These are phyloP conservation scores for Flaveria trinervia DNA, from an alignment of 129 eudicot species.

Conservation along the genomic window DNA sequence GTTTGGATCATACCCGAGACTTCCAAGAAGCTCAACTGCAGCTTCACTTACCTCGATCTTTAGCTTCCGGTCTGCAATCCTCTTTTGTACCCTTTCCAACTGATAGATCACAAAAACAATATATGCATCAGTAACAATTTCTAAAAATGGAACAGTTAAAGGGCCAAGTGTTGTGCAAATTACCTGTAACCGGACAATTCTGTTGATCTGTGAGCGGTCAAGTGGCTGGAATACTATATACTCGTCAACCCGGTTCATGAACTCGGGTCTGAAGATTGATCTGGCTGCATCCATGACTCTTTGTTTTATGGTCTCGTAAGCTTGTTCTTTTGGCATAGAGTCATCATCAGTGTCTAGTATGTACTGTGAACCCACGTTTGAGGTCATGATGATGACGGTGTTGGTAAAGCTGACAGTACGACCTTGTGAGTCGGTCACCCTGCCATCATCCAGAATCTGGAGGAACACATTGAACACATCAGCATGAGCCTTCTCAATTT, in stretches of 20 bases:
- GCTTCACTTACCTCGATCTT: constrained; percentile 67
- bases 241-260: constrained; percentile 98
- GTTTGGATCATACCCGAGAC: constrained; percentile 92
- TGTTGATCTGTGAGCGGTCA: constrained; percentile 82
- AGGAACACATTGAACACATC: constrained; percentile 94
- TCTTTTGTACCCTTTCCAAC: constrained; percentile 84
- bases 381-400: constrained; percentile 92
- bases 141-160: background rate
- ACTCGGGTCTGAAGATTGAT: constrained; percentile 86
- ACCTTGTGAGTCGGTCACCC: constrained; percentile 98
- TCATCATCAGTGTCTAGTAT: constrained; percentile 78
- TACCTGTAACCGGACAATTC: constrained; percentile 88
- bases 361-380: constrained; percentile 96
- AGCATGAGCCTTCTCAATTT: constrained; percentile 91
- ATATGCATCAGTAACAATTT: background rate
- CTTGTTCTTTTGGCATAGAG: constrained; percentile 51
- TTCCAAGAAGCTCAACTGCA: constrained; percentile 73
- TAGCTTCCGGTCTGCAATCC: constrained; percentile 81
- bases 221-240: constrained; percentile 98
- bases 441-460: constrained; percentile 94
- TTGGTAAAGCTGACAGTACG: constrained; percentile 97
- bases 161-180: background rate
- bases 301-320: constrained; percentile 75
- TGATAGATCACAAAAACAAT: constrained; percentile 23
- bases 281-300: constrained; percentile 97